Percentiles rank a stretch among this genome's conserved stretches.
phyloP scores from a whole-genome alignment of 176 grass and related monocot genomes.

The Paspalum vaginatum region DNA sequence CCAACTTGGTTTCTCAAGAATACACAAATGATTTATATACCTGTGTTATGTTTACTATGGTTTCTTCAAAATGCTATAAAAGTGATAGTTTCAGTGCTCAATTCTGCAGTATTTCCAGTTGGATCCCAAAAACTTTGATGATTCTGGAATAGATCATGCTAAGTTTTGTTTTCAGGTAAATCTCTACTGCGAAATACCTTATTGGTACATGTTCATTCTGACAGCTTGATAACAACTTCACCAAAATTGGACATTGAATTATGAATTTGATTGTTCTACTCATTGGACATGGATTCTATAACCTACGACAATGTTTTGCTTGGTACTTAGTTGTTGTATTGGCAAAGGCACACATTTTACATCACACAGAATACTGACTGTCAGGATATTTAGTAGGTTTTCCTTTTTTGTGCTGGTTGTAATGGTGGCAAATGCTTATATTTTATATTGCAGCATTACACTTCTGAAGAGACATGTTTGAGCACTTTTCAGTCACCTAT shows the following conservation, averaged over 20 bases:
- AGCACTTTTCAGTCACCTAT: conserved; percentile 83
- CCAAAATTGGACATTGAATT: not conserved
- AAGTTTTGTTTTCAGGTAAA: conserved; percentile 94
- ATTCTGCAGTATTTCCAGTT: conserved; percentile 92
- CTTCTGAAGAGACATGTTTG: conserved; percentile 83
- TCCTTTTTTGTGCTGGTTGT: not conserved
- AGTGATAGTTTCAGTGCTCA: conserved; percentile 26
- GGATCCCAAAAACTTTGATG: conserved; percentile 80
- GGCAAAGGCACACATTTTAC: not conserved
- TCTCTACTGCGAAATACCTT: conserved; percentile 25
- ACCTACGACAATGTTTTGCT: not conserved
- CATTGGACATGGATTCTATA: not conserved
- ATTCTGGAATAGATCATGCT: conserved; percentile 69
- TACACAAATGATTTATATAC: conserved; percentile 29
- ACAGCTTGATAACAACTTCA: not conserved
- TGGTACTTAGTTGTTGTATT: not conserved
- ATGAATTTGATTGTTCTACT: conserved; percentile 7
- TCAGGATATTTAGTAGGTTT: conserved; percentile 22
- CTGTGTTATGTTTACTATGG: conserved; percentile 21
- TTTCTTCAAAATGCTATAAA: conserved; percentile 20
- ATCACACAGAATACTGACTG: not conserved
- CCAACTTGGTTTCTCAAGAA: conserved; percentile 27
- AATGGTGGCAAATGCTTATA: conserved; percentile 30
- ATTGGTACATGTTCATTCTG: not conserved
- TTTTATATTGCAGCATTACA: conserved; percentile 83